Conservation (phyloP, 2,329 filamentous ascomycete genomes). For the Talaromyces funiculosus region DNA sequence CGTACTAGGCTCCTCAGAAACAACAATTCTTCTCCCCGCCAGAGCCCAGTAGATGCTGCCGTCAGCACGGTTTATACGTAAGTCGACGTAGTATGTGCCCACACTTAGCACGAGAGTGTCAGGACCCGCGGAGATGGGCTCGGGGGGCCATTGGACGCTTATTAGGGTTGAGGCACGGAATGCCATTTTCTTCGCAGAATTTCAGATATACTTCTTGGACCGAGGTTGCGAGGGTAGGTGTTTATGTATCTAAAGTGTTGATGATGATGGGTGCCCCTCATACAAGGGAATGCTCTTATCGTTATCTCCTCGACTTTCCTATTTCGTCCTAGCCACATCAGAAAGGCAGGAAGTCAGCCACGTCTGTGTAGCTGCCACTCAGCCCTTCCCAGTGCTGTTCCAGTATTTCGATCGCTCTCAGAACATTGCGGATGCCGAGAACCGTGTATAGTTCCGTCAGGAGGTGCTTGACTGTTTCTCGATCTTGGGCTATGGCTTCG, state of each 20-base stretch:
- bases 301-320: conserved; percentile 1
- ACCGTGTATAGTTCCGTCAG: neutral
- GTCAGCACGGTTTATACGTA: neutral
- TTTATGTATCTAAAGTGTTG: neutral
- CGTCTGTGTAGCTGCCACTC: neutral
- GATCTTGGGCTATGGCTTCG: neutral
- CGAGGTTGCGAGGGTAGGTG: no score
- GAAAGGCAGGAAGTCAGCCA: neutral
- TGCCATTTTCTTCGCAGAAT: no score
- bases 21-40: neutral
- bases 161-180: neutral
- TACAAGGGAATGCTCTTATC: neutral
- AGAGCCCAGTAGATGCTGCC: neutral
- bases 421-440: neutral
- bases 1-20: neutral
- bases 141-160: conserved; percentile 2
- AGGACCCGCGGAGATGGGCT: neutral
- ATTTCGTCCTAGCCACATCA: neutral
- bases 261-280: neutral
- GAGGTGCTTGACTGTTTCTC: neutral
- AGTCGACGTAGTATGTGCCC: conserved; percentile 3
- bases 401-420: neutral
- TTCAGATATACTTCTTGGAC: no score
- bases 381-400: neutral
- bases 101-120: conserved; percentile 7